Conservation (phyloP, 2,329 filamentous ascomycete species). For the Ascocoryne sarcoides region DNA sequence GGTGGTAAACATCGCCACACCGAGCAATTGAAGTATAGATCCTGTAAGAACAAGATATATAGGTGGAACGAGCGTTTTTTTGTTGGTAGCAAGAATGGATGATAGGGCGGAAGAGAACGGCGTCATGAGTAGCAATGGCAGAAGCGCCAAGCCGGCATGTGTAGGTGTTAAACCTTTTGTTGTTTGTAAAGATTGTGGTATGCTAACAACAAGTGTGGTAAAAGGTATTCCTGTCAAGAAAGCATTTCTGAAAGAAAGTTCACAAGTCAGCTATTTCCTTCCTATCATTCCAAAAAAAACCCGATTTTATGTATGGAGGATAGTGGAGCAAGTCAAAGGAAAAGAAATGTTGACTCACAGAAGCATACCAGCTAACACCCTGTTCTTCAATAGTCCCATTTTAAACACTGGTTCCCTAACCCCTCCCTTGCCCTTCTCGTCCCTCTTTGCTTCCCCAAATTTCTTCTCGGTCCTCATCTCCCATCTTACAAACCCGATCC, state of each 20-base stretch:
- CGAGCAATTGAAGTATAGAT: conserved; percentile 7
- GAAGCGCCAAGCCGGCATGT: conserved; percentile 1
- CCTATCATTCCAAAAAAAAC: too few species aligned
- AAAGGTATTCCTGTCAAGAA: conserved; percentile 13
- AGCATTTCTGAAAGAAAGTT: conserved; percentile 1
- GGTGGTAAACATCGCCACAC: conserved; percentile 5
- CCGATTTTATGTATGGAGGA: too few species aligned
- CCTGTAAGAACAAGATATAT: conserved; percentile 8
- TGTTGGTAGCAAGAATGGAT: conserved; percentile 2
- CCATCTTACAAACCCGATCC: conserved; percentile 29
- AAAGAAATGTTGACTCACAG: conserved; percentile 8
- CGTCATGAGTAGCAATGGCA: conserved; percentile 6
- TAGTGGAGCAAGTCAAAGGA: too few species aligned
- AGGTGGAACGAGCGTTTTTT: conserved; percentile 2
- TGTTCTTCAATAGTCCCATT: conserved; percentile 7
- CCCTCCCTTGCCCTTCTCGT: background rate
- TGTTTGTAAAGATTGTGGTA: conserved; percentile 12
- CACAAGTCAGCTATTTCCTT: background rate
- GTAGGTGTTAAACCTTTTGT: conserved; percentile 9
- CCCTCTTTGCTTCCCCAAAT: background rate
- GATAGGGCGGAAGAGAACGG: conserved; percentile 4
- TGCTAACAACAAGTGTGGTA: conserved; percentile 9
- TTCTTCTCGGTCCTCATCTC: conserved; percentile 10
- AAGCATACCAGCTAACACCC: conserved; percentile 8
- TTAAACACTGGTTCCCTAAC: conserved; percentile 12